phyloP scores from a whole-genome alignment of 129 eudicot species.

The Chrysanthemum seticuspe region DNA sequence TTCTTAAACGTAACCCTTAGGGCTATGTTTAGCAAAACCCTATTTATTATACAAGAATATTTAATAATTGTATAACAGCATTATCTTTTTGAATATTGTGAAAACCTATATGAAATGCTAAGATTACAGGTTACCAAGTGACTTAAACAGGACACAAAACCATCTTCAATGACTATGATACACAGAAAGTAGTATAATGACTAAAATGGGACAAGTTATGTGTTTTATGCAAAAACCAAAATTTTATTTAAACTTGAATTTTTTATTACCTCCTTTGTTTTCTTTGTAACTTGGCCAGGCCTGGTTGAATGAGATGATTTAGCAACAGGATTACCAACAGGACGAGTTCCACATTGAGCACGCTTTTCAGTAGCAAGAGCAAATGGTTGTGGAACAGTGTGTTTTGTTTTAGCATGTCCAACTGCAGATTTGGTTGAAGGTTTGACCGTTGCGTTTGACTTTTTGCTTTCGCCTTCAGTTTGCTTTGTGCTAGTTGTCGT shows the following conservation, averaged over 20 bases:
- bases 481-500: constrained; percentile 34
- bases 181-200: not conserved
- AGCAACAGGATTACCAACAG: constrained; percentile 37
- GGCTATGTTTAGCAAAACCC: no score
- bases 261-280: constrained; percentile 48
- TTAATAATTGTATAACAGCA: no score
- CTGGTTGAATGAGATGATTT: constrained; percentile 38
- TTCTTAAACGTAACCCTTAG: no score
- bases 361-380: constrained; percentile 92
- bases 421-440: constrained; percentile 38
- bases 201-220: no score
- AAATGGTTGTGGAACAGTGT: constrained; percentile 75
- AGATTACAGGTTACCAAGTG: no score
- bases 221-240: no score
- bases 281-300: constrained; percentile 29
- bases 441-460: constrained; percentile 35
- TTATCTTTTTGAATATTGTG: no score
- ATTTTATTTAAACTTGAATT: not conserved
- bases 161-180: not conserved
- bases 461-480: constrained; percentile 44
- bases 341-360: constrained; percentile 57
- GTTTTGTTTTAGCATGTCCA: constrained; percentile 54
- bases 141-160: no score
- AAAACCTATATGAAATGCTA: no score
- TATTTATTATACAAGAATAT: no score